Evolutionary conservation across 768 basidiomycete species (phyloP).

Genomic region (Mycena olivaceomarginata): DNA sequence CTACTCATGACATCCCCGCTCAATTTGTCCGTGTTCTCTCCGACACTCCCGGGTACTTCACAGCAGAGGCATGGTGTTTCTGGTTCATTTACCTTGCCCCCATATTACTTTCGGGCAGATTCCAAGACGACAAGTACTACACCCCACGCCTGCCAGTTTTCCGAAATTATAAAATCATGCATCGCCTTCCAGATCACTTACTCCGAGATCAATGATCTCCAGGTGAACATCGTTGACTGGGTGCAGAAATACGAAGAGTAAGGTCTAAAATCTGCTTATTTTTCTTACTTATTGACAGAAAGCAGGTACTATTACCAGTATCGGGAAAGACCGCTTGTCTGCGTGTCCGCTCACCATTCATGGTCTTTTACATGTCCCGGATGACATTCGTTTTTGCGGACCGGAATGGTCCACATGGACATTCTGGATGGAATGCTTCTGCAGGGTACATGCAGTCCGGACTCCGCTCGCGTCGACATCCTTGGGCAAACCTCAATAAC

Average conservation of each 20-base stretch:
- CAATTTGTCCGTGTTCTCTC: constrained; percentile 54
- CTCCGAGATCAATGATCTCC: constrained; percentile 50
- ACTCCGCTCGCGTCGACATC: too few species aligned
- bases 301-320: constrained; percentile 21
- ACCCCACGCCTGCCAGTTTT: constrained; percentile 46
- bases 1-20: constrained; percentile 54
- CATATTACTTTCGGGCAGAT: constrained; percentile 54
- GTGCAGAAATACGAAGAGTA: constrained; percentile 52
- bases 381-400: constrained; percentile 54
- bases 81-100: constrained; percentile 62
- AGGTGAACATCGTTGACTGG: constrained; percentile 55
- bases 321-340: constrained; percentile 55
- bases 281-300: background rate
- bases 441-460: too few species aligned
- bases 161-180: constrained; percentile 55
- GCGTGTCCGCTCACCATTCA: constrained; percentile 58
- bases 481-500: constrained; percentile 46
- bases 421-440: constrained; percentile 38
- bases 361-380: constrained; percentile 55
- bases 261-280: background rate
- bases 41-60: constrained; percentile 50
- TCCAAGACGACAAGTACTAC: constrained; percentile 56
- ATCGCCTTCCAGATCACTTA: constrained; percentile 55
- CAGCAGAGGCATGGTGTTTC: constrained; percentile 61
- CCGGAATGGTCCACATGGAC: constrained; percentile 59